phyloP scores from a whole-genome alignment of 306 rosid species.

The Sechiopsis laciniata region DNA sequence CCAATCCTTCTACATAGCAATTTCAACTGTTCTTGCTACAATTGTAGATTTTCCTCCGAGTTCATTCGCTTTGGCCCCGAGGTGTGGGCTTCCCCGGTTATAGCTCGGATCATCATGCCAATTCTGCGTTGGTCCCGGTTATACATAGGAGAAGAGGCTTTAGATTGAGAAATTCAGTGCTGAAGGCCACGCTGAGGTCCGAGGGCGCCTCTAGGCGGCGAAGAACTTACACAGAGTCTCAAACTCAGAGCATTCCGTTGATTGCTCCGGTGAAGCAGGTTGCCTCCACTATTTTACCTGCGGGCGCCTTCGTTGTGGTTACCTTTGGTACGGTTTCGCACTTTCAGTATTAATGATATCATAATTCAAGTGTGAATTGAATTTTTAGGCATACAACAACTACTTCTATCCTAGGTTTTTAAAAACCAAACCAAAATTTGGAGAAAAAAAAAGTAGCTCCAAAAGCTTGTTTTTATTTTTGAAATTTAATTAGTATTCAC shows the following conservation, averaged over 20 bases:
- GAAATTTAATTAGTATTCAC: too few relatives aligned
- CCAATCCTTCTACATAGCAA: not conserved
- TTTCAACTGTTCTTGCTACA: not conserved
- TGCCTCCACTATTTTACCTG: conserved; percentile 51
- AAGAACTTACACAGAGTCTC: conserved; percentile 70
- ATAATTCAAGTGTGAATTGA: not conserved
- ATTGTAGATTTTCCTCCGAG: conserved; percentile 29
- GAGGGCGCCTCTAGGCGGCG: conserved; percentile 50
- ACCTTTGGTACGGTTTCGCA: conserved; percentile 51
- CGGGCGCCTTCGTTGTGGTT: conserved; percentile 50
- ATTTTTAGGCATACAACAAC: not conserved
- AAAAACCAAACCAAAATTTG: too few relatives aligned
- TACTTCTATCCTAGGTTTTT: too few relatives aligned
- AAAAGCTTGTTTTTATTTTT: too few relatives aligned
- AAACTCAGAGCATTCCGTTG: conserved; percentile 38
- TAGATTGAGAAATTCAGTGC: conserved; percentile 24
- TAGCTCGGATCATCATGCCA: conserved; percentile 19
- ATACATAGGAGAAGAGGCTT: conserved; percentile 26
- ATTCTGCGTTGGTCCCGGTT: conserved; percentile 28
- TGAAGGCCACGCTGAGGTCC: conserved; percentile 44
- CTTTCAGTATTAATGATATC: not conserved
- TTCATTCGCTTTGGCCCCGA: conserved; percentile 10
- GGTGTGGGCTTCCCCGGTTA: conserved; percentile 19
- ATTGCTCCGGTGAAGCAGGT: conserved; percentile 57
- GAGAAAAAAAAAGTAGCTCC: too few relatives aligned